Conservation (phyloP, 106 monocot genomes). For the Dioscorea zingiberensis region DNA sequence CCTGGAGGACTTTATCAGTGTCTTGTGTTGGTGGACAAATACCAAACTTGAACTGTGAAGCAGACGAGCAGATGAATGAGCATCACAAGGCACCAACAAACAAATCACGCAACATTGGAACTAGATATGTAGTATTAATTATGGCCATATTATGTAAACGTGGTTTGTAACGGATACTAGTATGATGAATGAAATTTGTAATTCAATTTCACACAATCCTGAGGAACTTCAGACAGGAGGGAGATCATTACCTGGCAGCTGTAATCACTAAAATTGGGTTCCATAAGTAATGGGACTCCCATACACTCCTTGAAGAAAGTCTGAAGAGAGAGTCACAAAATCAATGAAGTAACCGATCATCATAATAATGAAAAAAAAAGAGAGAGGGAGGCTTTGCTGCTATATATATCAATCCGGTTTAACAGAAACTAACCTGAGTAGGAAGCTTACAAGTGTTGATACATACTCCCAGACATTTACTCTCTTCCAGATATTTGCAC, state of each 20-base stretch:
- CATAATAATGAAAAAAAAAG: too few species aligned
- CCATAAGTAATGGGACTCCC: constrained; percentile 94
- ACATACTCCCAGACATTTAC: constrained; percentile 90
- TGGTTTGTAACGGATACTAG: too few species aligned
- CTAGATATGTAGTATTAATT: too few species aligned
- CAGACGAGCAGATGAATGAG: neutral
- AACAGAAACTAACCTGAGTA: constrained; percentile 87
- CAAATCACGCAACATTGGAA: too few species aligned
- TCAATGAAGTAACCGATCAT: neutral
- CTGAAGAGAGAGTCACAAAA: constrained; percentile 19
- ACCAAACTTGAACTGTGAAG: constrained; percentile 81
- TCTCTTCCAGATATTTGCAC: constrained; percentile 93
- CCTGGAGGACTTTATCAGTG: constrained; percentile 43
- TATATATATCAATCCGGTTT: too few species aligned
- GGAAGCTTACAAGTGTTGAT: constrained; percentile 92
- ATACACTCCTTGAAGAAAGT: constrained; percentile 83
- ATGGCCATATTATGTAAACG: too few species aligned
- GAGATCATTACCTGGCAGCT: constrained; percentile 74
- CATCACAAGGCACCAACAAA: too few species aligned
- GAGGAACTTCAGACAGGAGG: too few species aligned
- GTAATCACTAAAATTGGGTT: constrained; percentile 88
- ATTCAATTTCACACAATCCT: too few species aligned
- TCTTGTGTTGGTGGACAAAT: constrained; percentile 36
- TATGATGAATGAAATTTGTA: too few species aligned
- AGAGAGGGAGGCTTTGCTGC: too few species aligned